These are phyloP conservation scores for Sporothrix inflata DNA, from an alignment of 2,329 filamentous ascomycete species.

Conservation along the genomic window DNA sequence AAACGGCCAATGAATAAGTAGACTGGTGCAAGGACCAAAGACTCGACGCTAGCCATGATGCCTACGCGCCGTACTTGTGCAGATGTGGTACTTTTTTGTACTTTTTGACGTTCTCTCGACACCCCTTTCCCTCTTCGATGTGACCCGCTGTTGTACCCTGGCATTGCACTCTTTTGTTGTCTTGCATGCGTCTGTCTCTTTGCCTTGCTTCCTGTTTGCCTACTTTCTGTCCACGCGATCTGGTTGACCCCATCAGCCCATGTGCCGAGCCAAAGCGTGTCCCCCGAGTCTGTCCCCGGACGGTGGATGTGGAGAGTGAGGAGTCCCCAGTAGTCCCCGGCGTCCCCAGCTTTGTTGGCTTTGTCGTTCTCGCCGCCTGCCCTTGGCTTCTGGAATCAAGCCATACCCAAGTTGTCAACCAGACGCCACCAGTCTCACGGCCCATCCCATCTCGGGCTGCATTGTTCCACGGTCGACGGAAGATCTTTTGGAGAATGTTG, in stretches of 20 bases:
- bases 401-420: neutral
- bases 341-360: neutral
- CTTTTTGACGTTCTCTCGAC: neutral
- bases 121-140: neutral
- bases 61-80: too few species aligned
- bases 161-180: neutral
- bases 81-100: neutral
- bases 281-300: neutral
- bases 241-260: neutral
- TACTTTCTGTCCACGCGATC: neutral
- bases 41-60: neutral
- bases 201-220: neutral
- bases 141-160: neutral
- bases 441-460: constrained; percentile 5
- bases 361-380: neutral
- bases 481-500: constrained; percentile 21
- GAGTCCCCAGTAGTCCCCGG: neutral
- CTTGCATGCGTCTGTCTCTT: neutral
- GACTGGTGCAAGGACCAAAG: neutral
- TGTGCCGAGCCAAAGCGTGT: neutral
- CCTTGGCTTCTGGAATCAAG: constrained; percentile 12
- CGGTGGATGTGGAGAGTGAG: constrained; percentile 2
- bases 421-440: neutral
- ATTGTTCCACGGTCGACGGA: constrained; percentile 20
- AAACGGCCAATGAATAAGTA: neutral